Percentiles rank a stretch among this genome's conserved stretches.
phyloP scores from a whole-genome alignment of 148 eudicot species.

The Gaultheria prostrata region DNA sequence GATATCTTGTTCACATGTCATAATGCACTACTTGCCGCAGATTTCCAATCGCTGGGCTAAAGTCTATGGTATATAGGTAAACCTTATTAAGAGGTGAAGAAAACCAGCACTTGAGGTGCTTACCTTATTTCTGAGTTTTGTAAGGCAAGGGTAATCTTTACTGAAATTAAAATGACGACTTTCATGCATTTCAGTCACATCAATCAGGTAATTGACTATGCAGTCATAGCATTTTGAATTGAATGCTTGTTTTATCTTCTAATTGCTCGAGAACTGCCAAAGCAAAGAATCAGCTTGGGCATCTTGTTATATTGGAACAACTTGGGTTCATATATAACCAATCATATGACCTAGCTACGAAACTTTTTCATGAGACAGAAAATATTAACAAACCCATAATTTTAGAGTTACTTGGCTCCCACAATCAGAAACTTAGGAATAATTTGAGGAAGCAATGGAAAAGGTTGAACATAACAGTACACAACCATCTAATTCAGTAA shows the following conservation, averaged over 20 bases:
- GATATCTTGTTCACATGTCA: not conserved
- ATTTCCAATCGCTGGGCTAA: not conserved
- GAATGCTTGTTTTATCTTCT: not conserved
- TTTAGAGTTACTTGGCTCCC: not conserved
- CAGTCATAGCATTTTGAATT: not conserved
- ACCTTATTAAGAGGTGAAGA: not conserved
- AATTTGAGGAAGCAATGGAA: not conserved
- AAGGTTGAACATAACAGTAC: not conserved
- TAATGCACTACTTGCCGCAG: not conserved
- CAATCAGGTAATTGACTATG: not conserved
- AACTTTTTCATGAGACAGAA: not conserved
- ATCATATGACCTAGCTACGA: not conserved
- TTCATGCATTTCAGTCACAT: not conserved
- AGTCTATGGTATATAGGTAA: not conserved
- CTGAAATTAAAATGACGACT: not conserved
- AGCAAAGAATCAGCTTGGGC: not conserved
- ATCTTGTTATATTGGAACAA: not conserved
- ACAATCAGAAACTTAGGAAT: not conserved
- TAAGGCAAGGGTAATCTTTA: not conserved
- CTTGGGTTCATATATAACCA: not conserved
- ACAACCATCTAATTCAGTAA: not conserved
- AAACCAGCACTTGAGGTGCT: not conserved
- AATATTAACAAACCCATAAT: not conserved
- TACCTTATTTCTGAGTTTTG: not conserved
- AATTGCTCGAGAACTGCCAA: not conserved